Conservation (phyloP, 805 yeast genomes). For the Priceomyces carsonii region DNA sequence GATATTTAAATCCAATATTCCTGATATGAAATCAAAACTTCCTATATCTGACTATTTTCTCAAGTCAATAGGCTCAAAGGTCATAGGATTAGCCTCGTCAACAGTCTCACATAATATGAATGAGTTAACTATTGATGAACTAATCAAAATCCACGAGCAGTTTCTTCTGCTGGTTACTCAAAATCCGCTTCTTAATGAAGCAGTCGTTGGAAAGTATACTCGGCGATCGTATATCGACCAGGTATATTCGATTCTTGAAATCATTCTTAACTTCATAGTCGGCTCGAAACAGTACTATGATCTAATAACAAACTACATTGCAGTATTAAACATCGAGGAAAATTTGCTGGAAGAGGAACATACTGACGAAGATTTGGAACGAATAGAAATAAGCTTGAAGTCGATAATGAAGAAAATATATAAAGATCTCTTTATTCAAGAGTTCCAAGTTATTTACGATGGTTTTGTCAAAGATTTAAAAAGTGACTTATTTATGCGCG, state of each 20-base stretch:
- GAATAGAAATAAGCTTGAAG: slow-evolving; percentile 27
- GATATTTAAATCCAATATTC: slow-evolving; percentile 18
- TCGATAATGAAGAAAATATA: slow-evolving; percentile 42
- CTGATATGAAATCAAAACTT: slow-evolving; percentile 4
- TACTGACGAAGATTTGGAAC: slow-evolving; percentile 30
- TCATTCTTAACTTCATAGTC: slow-evolving; percentile 31
- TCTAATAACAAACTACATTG: slow-evolving; percentile 27
- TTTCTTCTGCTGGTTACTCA: slow-evolving; percentile 29
- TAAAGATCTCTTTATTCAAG: slow-evolving; percentile 36
- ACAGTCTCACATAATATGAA: slow-evolving; percentile 14
- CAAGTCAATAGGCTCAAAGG: slow-evolving; percentile 5
- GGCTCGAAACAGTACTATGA: slow-evolving; percentile 35
- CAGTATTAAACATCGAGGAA: slow-evolving; percentile 24
- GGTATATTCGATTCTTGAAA: slow-evolving; percentile 32
- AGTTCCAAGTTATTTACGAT: slow-evolving; percentile 44
- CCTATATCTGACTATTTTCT: slow-evolving; percentile 6
- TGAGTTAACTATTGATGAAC: slow-evolving; percentile 50
- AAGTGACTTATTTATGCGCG: slow-evolving; percentile 51
- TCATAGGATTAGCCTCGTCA: neutral
- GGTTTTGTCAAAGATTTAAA: slow-evolving; percentile 52
- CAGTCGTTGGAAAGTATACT: slow-evolving; percentile 28
- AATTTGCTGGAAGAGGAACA: slow-evolving; percentile 13
- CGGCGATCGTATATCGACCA: slow-evolving; percentile 31
- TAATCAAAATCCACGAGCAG: slow-evolving; percentile 36
- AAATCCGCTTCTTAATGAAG: slow-evolving; percentile 32